Evolutionary conservation across 1,284 basidiomycete genomes (phyloP).

Genomic region (Boletus coffeatus): DNA sequence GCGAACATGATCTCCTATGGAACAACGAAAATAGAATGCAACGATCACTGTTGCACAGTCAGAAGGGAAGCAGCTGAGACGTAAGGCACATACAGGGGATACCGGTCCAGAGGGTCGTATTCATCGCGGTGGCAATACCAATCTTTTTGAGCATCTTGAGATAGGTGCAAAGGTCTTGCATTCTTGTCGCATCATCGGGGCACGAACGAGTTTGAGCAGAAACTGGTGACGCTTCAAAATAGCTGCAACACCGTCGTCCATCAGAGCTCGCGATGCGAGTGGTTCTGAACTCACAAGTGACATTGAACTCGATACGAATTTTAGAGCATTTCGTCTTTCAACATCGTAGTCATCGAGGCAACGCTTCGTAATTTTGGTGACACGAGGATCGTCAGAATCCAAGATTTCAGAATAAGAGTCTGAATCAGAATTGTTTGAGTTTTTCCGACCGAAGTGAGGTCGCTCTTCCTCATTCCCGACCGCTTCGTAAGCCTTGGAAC

Average conservation of each 20-base stretch:
- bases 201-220: conserved; percentile 56
- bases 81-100: conserved; percentile 43
- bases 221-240: conserved; percentile 56
- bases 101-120: conserved; percentile 59
- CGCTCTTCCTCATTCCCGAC: conserved; percentile 3
- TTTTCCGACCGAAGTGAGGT: conserved; percentile 8
- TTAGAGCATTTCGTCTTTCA: conserved; percentile 51
- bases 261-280: neutral
- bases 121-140: conserved; percentile 64
- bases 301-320: conserved; percentile 64
- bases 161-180: too few species aligned
- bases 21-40: conserved; percentile 47
- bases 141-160: conserved; percentile 79
- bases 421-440: conserved; percentile 25
- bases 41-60: conserved; percentile 55
- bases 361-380: conserved; percentile 40
- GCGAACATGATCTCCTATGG: neutral
- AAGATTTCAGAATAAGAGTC: conserved; percentile 39
- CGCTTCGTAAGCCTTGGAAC: conserved; percentile 21
- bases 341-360: conserved; percentile 54
- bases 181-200: conserved; percentile 42
- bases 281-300: conserved; percentile 45
- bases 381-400: conserved; percentile 50
- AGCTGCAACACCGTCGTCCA: conserved; percentile 30
- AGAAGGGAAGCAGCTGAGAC: conserved; percentile 26